These are phyloP conservation scores for Paramyrothecium sp. DNA, from an alignment of 2,329 filamentous ascomycete genomes.

Conservation along the genomic window DNA sequence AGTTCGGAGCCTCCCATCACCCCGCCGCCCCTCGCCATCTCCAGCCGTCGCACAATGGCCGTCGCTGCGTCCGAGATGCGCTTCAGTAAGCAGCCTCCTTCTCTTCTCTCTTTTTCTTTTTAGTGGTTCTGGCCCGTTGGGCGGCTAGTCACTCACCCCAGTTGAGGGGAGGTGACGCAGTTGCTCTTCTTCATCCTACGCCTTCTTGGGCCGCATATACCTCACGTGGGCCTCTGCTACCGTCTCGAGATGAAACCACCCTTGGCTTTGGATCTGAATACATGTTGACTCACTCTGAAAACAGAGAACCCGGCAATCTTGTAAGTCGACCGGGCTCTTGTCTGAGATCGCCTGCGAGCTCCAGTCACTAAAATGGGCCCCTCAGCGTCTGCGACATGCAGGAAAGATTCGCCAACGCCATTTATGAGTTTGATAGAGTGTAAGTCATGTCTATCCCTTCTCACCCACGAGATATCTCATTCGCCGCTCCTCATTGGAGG, in stretches of 20 bases:
- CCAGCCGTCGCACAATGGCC: constrained; percentile 2
- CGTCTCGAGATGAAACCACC: background rate
- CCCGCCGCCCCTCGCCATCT: background rate
- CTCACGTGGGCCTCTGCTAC: background rate
- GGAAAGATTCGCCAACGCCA: constrained; percentile 83
- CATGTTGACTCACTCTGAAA: background rate
- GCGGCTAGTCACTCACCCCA: too few relatives aligned
- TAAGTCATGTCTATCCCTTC: constrained; percentile 31
- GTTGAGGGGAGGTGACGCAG: too few relatives aligned
- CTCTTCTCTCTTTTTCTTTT: background rate
- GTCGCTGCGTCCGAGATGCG: constrained; percentile 20
- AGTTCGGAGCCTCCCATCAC: background rate
- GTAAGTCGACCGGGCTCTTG: constrained; percentile 29
- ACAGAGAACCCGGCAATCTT: constrained; percentile 50
- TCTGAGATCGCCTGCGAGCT: too few relatives aligned
- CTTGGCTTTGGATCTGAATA: background rate
- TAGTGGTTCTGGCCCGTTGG: background rate
- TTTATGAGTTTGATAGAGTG: constrained; percentile 84
- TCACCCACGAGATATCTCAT: background rate
- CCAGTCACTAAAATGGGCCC: too few relatives aligned
- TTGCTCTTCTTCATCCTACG: too few relatives aligned
- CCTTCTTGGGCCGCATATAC: background rate
- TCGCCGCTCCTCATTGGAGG: constrained; percentile 2
- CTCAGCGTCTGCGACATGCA: constrained; percentile 88
- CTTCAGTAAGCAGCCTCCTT: constrained; percentile 27